Evolutionary conservation across 176 grass and related monocot genomes (phyloP).

Genomic region (Eragrostis nindensis): DNA sequence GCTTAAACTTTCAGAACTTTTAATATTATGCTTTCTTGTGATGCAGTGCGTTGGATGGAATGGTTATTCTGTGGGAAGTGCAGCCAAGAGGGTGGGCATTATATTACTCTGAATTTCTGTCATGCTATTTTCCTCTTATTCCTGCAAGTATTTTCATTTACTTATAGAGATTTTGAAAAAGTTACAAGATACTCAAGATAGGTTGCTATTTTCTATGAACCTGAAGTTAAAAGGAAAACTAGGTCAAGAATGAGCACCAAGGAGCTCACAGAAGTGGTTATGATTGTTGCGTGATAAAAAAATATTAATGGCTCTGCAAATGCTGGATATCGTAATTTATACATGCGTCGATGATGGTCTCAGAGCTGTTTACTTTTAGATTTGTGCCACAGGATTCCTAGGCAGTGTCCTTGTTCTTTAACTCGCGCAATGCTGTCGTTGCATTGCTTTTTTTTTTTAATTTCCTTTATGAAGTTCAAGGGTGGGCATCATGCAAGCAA

Average conservation of each 20-base stretch:
- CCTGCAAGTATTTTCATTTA: background rate
- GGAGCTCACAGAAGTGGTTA: background rate
- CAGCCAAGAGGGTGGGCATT: conserved; percentile 72
- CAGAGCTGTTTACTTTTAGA: background rate
- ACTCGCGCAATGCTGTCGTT: background rate
- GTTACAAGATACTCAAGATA: too few relatives aligned
- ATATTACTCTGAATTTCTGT: conserved; percentile 27
- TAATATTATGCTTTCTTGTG: conserved; percentile 40
- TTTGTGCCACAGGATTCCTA: conserved; percentile 6
- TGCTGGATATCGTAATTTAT: too few relatives aligned
- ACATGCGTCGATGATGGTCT: background rate
- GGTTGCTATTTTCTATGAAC: background rate
- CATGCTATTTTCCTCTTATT: conserved; percentile 18
- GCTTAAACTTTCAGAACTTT: background rate
- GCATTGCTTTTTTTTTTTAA: background rate
- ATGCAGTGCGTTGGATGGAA: conserved; percentile 87
- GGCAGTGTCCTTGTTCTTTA: background rate
- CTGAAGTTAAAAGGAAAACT: background rate
- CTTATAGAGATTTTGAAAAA: background rate
- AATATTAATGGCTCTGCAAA: background rate
- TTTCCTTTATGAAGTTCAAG: background rate
- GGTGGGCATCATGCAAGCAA: background rate
- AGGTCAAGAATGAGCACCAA: background rate
- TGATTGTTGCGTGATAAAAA: background rate
- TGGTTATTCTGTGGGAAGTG: conserved; percentile 85